These are phyloP conservation scores for Neohortaea acidophila DNA, from an alignment of 495 filamentous ascomycete species.

Conservation along the genomic window DNA sequence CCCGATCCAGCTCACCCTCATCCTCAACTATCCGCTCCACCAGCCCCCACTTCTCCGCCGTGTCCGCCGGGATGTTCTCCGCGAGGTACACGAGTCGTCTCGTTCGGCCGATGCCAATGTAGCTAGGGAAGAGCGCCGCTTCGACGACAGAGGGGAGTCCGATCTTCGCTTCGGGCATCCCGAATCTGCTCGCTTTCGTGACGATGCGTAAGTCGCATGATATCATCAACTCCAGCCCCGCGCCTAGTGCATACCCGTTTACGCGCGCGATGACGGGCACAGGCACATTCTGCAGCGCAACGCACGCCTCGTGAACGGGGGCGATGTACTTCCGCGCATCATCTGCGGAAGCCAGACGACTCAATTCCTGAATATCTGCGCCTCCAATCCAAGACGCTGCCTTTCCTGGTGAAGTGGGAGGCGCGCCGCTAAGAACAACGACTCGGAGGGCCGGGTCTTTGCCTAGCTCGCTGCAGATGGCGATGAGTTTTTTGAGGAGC, in stretches of 20 bases:
- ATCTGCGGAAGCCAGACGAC: slow-evolving; percentile 1
- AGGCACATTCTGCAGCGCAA: slow-evolving; percentile 11
- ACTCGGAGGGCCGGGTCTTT: slow-evolving; percentile 3
- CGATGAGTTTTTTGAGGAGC: slow-evolving; percentile 5
- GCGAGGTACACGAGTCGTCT: slow-evolving; percentile 14
- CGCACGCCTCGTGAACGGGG: slow-evolving; percentile 8
- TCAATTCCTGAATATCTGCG: slow-evolving; percentile 11
- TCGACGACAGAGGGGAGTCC: slow-evolving; percentile 16
- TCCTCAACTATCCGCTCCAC: slow-evolving; percentile 10
- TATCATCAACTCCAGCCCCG: slow-evolving; percentile 14
- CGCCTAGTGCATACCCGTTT: slow-evolving; percentile 14
- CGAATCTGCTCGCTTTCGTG: slow-evolving; percentile 9
- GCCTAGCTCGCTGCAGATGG: not conserved
- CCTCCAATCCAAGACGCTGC: slow-evolving; percentile 11
- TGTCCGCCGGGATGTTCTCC: slow-evolving; percentile 9
- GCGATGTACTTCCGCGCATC: slow-evolving; percentile 11
- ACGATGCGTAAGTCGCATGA: slow-evolving; percentile 15
- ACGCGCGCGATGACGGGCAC: slow-evolving; percentile 15
- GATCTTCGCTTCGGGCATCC: slow-evolving; percentile 16
- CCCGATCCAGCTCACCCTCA: slow-evolving; percentile 5
- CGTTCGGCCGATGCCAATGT: slow-evolving; percentile 15
- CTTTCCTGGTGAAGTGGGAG: not conserved
- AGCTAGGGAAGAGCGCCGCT: slow-evolving; percentile 13
- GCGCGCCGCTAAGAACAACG: slow-evolving; percentile 10
- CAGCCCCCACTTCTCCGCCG: slow-evolving; percentile 15